These are phyloP conservation scores for Boletus speciosus DNA, from an alignment of 768 basidiomycete species.

Conservation along the genomic window DNA sequence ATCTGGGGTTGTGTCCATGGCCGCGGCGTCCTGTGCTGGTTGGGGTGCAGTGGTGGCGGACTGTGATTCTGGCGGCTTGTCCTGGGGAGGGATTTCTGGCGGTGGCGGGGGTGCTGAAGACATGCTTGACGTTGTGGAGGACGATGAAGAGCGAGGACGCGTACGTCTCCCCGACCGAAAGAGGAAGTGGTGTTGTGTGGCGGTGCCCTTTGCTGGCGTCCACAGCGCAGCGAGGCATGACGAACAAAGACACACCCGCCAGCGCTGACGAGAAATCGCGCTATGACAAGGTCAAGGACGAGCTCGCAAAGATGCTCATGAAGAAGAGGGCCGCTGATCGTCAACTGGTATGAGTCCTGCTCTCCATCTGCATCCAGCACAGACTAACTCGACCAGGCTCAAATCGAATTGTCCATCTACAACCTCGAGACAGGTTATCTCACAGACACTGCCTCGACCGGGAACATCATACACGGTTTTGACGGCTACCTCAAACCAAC, in stretches of 20 bases:
- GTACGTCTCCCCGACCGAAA: constrained; percentile 26
- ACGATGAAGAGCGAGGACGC: constrained; percentile 19
- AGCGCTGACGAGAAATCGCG: constrained; percentile 65
- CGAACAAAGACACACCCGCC: constrained; percentile 39
- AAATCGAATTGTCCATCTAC: constrained; percentile 76
- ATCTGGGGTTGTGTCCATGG: constrained; percentile 78
- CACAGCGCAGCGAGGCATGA: constrained; percentile 23
- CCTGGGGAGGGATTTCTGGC: constrained; percentile 36
- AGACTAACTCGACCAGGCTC: constrained; percentile 45
- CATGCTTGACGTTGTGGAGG: constrained; percentile 32
- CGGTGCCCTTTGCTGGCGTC: neutral
- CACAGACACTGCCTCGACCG: constrained; percentile 76
- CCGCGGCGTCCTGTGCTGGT: constrained; percentile 33
- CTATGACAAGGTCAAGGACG: constrained; percentile 72
- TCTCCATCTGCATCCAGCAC: neutral
- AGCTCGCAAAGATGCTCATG: constrained; percentile 66
- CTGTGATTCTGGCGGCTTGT: constrained; percentile 49
- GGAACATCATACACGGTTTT: constrained; percentile 86
- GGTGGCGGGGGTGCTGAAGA: constrained; percentile 59
- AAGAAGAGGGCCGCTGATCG: constrained; percentile 77
- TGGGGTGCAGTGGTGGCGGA: constrained; percentile 30
- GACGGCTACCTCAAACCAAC: constrained; percentile 82
- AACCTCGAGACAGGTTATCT: constrained; percentile 73
- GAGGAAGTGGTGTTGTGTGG: constrained; percentile 16
- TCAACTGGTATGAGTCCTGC: constrained; percentile 54